These are phyloP conservation scores for Neurospora sp. DNA, from an alignment of 2,329 filamentous ascomycete species.

Conservation along the genomic window DNA sequence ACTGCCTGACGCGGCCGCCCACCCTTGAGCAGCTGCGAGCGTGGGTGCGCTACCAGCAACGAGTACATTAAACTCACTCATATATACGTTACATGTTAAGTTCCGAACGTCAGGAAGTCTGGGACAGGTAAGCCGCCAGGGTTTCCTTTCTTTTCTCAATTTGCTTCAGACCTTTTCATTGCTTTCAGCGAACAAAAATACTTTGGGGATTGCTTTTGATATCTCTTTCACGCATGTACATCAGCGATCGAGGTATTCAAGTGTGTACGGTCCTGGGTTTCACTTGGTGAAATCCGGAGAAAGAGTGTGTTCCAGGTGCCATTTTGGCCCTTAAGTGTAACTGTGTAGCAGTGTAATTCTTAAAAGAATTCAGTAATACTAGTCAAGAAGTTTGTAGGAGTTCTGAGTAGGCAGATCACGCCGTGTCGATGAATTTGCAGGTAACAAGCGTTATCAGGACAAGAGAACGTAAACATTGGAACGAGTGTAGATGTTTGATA, in stretches of 20 bases:
- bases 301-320: not conserved
- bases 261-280: not conserved
- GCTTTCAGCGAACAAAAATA: not conserved
- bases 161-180: not conserved
- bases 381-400: not conserved
- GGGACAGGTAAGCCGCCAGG: not conserved
- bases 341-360: not conserved
- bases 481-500: not conserved
- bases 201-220: not conserved
- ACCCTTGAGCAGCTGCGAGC: conserved; percentile 4
- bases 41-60: not conserved
- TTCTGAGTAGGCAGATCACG: not conserved
- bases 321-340: not conserved
- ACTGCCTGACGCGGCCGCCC: conserved; percentile 15
- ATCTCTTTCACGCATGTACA: not conserved
- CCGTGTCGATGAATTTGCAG: not conserved
- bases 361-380: not conserved
- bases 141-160: not conserved
- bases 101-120: not conserved
- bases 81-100: not conserved
- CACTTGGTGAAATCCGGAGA: not conserved
- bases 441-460: not conserved
- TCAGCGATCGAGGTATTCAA: not conserved
- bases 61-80: not conserved
- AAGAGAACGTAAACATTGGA: not conserved